Base-by-base conservation (phyloP, 768 basidiomycete species). In the Leccinum broughii region DNA sequence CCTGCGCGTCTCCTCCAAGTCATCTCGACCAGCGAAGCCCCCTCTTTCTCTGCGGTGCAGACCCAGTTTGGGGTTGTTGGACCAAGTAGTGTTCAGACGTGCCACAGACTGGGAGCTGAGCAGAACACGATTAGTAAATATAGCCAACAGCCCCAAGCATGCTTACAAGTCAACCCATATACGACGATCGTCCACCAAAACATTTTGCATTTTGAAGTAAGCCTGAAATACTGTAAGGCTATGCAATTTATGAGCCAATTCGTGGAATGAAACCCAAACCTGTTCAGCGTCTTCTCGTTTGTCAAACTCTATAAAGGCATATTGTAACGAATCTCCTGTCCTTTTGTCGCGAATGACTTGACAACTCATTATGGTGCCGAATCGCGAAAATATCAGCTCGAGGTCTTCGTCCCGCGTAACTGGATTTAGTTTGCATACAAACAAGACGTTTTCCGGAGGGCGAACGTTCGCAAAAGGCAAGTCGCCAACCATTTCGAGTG, bases 181-280 rank as follows among this genome's bases (percentile, higher is more conserved):
- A 13, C 97, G 86, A 14, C 95, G 85, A 75, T 99, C 97, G 70
- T 99, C 97, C 13, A 99, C 91, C 11, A 99, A 79, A 0, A 98
- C 97, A 68, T 98, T 98, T 72, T 98, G 97, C 97, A 99, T 99
- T 75, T 98, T 99, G 78, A 98, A 95, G 75, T 98, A 99, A 9
- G 93, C 97, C 90, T 95, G 64, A 3, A 54, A 39, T 35, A 24
- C 50, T 41, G 58, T 67, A 32, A 67, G 57, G 14, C 32, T 39
- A 44, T 57, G 55, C 34, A 14, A 48, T 34, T 3, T 48, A 15
- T 13, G 14, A 53, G 32, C 24, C 7, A 44, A n/a, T n/a, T 17
- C 14, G 37, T 3, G n/a, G 35, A 54, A 37, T 56, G 26, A 55
- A 62, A 41, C 6, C 67, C 83, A 60, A 63, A 92, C 93, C 86